phyloP scores from a whole-genome alignment of 352 stramenopile genomes.

The Phytophthora citrophthora region DNA sequence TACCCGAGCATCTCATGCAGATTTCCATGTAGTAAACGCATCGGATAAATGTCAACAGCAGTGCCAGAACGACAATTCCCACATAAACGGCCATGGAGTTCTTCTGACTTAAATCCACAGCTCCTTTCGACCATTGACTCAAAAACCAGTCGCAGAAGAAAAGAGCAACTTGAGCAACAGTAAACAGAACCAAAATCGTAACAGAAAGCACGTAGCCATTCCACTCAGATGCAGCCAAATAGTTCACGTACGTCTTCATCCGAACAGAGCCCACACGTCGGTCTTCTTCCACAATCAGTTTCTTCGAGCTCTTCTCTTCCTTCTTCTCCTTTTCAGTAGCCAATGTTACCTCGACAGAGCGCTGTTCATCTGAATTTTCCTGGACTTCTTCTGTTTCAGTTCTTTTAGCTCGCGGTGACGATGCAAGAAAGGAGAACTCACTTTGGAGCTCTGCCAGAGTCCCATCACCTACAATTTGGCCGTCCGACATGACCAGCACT shows the following conservation, averaged over 20 bases:
- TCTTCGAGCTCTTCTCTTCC: constrained; percentile 18
- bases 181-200: constrained; percentile 43
- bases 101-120: constrained; percentile 39
- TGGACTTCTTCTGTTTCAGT: background rate
- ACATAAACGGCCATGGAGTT: constrained; percentile 48
- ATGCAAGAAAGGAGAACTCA: constrained; percentile 38
- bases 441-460: constrained; percentile 68
- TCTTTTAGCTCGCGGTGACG: constrained; percentile 5
- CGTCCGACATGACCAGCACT: constrained; percentile 79
- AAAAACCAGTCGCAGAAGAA: constrained; percentile 66
- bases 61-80: constrained; percentile 36
- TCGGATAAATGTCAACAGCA: constrained; percentile 45
- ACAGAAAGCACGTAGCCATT: constrained; percentile 40
- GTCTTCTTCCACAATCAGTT: constrained; percentile 52
- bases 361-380: background rate
- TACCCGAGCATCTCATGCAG: constrained; percentile 52
- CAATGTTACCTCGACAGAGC: background rate
- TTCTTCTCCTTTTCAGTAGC: background rate
- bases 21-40: constrained; percentile 56
- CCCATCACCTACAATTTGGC: constrained; percentile 82
- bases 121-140: constrained; percentile 50
- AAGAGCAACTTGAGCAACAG: constrained; percentile 45
- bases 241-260: constrained; percentile 56
- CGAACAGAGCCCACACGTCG: constrained; percentile 45
- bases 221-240: constrained; percentile 52